Percentiles rank a stretch among this genome's conserved stretches.
Conservation (phyloP, 2,329 filamentous ascomycete genomes). For the Aspergillus jensenii region DNA sequence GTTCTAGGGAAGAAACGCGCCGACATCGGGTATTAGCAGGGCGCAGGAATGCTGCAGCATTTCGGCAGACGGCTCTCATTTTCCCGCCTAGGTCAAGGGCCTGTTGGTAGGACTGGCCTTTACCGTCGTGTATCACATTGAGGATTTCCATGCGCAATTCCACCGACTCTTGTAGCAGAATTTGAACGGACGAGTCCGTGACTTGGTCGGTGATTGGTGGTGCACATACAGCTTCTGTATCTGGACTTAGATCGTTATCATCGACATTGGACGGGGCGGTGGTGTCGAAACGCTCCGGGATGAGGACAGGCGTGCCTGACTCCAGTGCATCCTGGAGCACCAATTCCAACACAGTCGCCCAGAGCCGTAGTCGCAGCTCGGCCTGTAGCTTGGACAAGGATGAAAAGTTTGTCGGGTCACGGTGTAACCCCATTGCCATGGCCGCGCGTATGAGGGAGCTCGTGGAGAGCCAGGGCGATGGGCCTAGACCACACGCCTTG, state of each 20-base stretch:
- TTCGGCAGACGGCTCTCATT: not conserved
- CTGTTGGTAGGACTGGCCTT: constrained; percentile 5
- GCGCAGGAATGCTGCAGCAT: not conserved
- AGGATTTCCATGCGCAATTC: not conserved
- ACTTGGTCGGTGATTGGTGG: not conserved
- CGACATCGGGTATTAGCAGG: too few species aligned
- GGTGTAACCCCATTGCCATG: constrained; percentile 31
- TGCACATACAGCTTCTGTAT: not conserved
- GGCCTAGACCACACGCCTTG: constrained; percentile 26
- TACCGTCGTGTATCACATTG: not conserved
- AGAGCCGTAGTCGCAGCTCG: constrained; percentile 17
- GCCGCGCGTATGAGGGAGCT: constrained; percentile 24
- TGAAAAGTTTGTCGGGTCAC: constrained; percentile 24
- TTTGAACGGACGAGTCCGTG: constrained; percentile 1
- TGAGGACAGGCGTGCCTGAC: constrained; percentile 5
- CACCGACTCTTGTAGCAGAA: not conserved
- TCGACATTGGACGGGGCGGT: constrained; percentile 24
- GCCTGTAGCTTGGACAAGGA: constrained; percentile 16
- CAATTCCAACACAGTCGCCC: constrained; percentile 20
- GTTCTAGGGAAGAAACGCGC: not conserved
- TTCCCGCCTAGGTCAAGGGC: not conserved
- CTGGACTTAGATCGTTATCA: constrained; percentile 25
- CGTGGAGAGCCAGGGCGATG: constrained; percentile 20
- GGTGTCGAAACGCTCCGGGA: constrained; percentile 9
- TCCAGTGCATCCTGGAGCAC: constrained; percentile 16